phyloP scores from a whole-genome alignment of 805 yeast species.

The Dipodascus geniculatus region DNA sequence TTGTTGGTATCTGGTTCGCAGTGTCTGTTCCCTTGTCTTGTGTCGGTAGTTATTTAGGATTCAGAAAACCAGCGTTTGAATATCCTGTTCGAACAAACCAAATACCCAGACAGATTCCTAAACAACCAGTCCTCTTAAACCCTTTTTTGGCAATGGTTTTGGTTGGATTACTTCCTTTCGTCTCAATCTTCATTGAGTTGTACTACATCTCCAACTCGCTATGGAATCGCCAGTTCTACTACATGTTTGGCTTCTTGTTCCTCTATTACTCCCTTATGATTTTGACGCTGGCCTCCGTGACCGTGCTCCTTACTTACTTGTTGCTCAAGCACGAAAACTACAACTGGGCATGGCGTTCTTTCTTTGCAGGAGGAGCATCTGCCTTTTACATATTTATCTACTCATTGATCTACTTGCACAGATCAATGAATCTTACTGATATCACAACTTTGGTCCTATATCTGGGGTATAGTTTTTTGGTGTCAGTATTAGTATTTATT shows the following conservation, averaged over 20 bases:
- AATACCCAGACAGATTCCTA: constrained; percentile 92
- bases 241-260: constrained; percentile 95
- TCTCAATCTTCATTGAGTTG: constrained; percentile 88
- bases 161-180: constrained; percentile 90
- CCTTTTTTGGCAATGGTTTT: constrained; percentile 54
- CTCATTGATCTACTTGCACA: constrained; percentile 42
- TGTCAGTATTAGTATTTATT: constrained; percentile 60
- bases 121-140: constrained; percentile 73
- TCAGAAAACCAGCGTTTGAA: constrained; percentile 42
- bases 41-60: constrained; percentile 67
- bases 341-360: constrained; percentile 95
- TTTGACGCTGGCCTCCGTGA: constrained; percentile 67
- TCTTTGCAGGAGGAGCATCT: constrained; percentile 81
- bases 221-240: constrained; percentile 89
- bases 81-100: constrained; percentile 88
- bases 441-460: constrained; percentile 67
- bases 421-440: constrained; percentile 55
- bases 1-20: constrained; percentile 73
- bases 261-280: constrained; percentile 78
- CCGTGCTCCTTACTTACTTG: constrained; percentile 71
- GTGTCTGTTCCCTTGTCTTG: constrained; percentile 77
- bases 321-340: constrained; percentile 83
- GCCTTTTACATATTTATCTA: constrained; percentile 75
- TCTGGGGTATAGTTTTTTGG: constrained; percentile 67
- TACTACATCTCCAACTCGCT: constrained; percentile 82